Percentiles rank a stretch among this genome's conserved stretches.
Evolutionary conservation across 2,329 filamentous ascomycete genomes (phyloP).

Genomic region (Stagonosporopsis tanaceti): DNA sequence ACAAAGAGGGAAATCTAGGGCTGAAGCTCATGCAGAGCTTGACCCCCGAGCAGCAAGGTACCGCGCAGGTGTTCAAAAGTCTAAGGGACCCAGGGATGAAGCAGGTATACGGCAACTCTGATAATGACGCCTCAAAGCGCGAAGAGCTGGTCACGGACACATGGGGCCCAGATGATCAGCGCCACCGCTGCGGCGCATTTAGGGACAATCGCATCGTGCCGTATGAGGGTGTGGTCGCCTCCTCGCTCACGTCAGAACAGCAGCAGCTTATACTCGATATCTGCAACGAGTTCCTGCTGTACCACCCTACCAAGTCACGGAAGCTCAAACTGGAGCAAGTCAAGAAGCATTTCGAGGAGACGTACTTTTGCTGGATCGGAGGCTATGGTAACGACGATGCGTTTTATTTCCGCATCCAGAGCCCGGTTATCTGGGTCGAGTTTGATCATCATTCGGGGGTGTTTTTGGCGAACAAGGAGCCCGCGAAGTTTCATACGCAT

Average conservation of each 20-base stretch:
- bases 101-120: conserved; percentile 43
- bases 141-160: conserved; percentile 61
- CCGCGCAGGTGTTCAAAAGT: conserved; percentile 65
- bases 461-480: conserved; percentile 75
- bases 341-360: conserved; percentile 68
- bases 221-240: conserved; percentile 70
- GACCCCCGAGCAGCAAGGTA: conserved; percentile 52
- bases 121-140: conserved; percentile 34
- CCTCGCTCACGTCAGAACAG: conserved; percentile 58
- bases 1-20: conserved; percentile 69
- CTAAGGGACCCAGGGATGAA: conserved; percentile 73
- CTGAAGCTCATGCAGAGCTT: conserved; percentile 75
- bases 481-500: conserved; percentile 81
- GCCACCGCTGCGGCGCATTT: conserved; percentile 79
- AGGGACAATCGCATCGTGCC: conserved; percentile 80
- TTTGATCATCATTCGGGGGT: conserved; percentile 84
- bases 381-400: conserved; percentile 70
- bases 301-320: conserved; percentile 67
- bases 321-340: conserved; percentile 64
- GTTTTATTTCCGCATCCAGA: conserved; percentile 82
- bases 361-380: conserved; percentile 83
- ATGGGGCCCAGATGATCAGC: conserved; percentile 83
- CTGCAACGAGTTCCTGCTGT: conserved; percentile 71
- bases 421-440: conserved; percentile 76
- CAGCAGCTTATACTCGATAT: conserved; percentile 66